These are phyloP conservation scores for Fusarium papillatum DNA, from an alignment of 2,329 filamentous ascomycete species.

Conservation along the genomic window DNA sequence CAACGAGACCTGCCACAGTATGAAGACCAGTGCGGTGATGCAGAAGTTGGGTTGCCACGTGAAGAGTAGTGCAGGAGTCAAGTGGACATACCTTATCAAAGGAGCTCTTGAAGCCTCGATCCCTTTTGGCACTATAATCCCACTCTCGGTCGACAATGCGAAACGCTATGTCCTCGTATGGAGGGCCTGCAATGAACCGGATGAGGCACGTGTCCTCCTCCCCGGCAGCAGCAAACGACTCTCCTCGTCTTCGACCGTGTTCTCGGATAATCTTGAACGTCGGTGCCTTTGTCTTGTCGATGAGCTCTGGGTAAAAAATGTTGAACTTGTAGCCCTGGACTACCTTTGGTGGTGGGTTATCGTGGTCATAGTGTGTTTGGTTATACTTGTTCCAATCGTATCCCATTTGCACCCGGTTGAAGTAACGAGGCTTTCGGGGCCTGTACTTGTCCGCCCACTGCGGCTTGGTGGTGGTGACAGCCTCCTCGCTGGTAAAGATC, in stretches of 20 bases:
- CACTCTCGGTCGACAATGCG: slow-evolving; percentile 98
- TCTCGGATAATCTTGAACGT: slow-evolving; percentile 97
- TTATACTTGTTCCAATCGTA: slow-evolving; percentile 99
- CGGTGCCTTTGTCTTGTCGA: slow-evolving; percentile 94
- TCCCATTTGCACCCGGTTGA: slow-evolving; percentile 98
- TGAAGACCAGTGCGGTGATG: slow-evolving; percentile 27
- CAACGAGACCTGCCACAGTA: slow-evolving; percentile 21
- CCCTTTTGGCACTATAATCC: slow-evolving; percentile 97
- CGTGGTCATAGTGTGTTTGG: slow-evolving; percentile 98
- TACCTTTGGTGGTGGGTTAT: slow-evolving; percentile 97
- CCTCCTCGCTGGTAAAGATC: slow-evolving; percentile 92
- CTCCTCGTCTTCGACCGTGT: slow-evolving; percentile 87
- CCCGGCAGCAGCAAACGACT: slow-evolving; percentile 93
- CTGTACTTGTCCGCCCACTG: slow-evolving; percentile 89
- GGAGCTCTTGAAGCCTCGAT: slow-evolving; percentile 94
- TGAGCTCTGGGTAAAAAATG: slow-evolving; percentile 97
- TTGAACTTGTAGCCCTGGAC: slow-evolving; percentile 99
- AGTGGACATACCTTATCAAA: slow-evolving; percentile 88
- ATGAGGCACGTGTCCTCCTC: slow-evolving; percentile 98
- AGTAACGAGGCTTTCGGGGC: slow-evolving; percentile 94
- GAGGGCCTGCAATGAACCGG: slow-evolving; percentile 93
- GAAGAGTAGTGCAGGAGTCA: slow-evolving; percentile 18
- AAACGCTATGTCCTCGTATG: slow-evolving; percentile 97
- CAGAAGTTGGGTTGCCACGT: slow-evolving; percentile 24
- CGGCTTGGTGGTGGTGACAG: slow-evolving; percentile 70